Percentiles rank a stretch among this genome's conserved stretches.
Conservation (phyloP, 345 rosid genomes). For the Cardamine occulta region DNA sequence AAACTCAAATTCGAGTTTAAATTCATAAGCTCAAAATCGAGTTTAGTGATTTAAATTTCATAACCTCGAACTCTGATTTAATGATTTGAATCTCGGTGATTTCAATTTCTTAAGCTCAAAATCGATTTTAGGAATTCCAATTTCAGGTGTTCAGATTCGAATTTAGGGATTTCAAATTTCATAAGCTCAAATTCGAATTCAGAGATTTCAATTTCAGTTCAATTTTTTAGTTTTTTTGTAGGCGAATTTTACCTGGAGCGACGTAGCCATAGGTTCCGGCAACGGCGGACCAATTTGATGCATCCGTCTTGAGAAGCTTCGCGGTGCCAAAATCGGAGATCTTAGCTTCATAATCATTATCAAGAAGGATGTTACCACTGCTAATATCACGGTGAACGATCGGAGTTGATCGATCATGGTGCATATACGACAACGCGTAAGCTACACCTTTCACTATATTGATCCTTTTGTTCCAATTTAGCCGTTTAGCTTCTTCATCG, state of each 20-base stretch:
- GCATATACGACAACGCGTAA: constrained; percentile 49
- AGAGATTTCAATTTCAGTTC: neutral
- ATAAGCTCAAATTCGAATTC: no score
- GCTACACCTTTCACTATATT: constrained; percentile 46
- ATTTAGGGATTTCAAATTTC: no score
- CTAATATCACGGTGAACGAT: constrained; percentile 49
- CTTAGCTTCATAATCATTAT: constrained; percentile 43
- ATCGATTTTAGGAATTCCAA: no score
- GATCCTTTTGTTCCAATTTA: constrained; percentile 43
- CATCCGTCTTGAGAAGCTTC: constrained; percentile 39
- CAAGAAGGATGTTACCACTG: constrained; percentile 43
- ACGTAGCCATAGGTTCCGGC: constrained; percentile 50
- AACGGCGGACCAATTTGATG: constrained; percentile 39
- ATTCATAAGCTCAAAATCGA: no score
- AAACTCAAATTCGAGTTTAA: neutral
- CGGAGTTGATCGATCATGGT: constrained; percentile 44
- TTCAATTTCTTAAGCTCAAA: no score
- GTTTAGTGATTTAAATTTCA: no score
- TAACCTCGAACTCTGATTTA: no score
- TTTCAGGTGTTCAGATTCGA: no score
- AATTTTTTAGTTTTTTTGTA: neutral
- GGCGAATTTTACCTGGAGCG: constrained; percentile 45
- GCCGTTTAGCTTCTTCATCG: constrained; percentile 23
- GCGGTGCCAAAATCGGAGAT: constrained; percentile 49
- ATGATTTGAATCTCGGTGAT: no score